Base-by-base conservation (phyloP, 768 basidiomycete species). In the Hysterangium stoloniferum region DNA sequence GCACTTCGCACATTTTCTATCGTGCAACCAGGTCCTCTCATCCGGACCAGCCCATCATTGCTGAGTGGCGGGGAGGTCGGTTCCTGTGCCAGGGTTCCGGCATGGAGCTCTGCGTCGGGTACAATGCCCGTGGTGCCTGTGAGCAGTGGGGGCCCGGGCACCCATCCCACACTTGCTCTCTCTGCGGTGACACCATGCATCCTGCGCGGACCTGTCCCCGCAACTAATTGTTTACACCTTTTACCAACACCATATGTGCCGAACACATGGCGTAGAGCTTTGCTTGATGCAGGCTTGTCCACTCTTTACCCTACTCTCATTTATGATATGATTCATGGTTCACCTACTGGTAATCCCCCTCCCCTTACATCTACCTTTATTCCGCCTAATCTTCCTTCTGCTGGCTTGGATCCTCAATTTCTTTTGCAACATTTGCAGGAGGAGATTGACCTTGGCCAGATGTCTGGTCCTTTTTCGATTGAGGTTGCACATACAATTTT, bases 351-450 rank as follows among this genome's bases (percentile, higher is more conserved):
- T 13, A 4, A 6, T 44, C 29, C 28, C 22, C 54, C 56, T 29
- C 51, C 47, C n/a, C n/a, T n/a, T n/a, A n/a, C 49, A 31, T 12
- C 41, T 19, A 46, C n/a, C n/a, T n/a, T n/a, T n/a, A n/a, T n/a
- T 31, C 29, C 43, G 11, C 45, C 11, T 0, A 68, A 71, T 15
- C 64, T 62, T 60, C 15, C 46, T 1, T 52, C 48, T 0, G 54
- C 59, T 27, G 54, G 52, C 0, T 54, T 64, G 17, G 7, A 34
- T 4, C 59, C 63, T 12, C 13, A 46, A 0, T 44, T 52, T 17
- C 36, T 55, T 22, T 17, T 25, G n/a, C n/a, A 27, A 9, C 29
- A 53, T 17, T 15, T 54, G 15, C 13, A 19, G 7, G 43, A 41
- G 15, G 54, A 57, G 17, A 6, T 52, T 1, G 28, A 25, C 29